A percentile compares a stretch with the other conserved stretches of the same genome.
These are phyloP conservation scores for Mediolabrus comicus DNA, from an alignment of 108 stramenopile species.

Conservation along the genomic window DNA sequence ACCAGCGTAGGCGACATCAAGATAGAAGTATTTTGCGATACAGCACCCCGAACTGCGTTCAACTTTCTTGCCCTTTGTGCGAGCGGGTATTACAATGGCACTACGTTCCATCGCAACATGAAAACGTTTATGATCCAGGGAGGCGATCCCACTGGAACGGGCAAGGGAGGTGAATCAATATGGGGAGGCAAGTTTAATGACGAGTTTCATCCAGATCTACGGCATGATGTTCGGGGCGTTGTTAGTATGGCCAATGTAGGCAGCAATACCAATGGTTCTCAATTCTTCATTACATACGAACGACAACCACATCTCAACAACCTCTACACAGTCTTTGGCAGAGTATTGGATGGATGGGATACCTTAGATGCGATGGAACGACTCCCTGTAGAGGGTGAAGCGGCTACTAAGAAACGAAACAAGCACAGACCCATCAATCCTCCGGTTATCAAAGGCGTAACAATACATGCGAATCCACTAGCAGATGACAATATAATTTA, in stretches of 20 bases:
- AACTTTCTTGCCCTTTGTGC: constrained; percentile 92
- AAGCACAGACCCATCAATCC: constrained; percentile 89
- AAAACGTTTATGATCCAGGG: constrained; percentile 96
- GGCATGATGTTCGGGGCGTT: constrained; percentile 88
- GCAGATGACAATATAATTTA: constrained; percentile 87
- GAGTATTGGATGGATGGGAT: constrained; percentile 93
- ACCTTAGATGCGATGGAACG: constrained; percentile 94
- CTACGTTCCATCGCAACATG: constrained; percentile 93
- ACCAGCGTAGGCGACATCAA: constrained; percentile 93
- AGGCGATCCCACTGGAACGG: constrained; percentile 94
- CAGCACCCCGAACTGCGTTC: constrained; percentile 86
- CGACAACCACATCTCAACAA: constrained; percentile 95
- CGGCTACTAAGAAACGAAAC: constrained; percentile 71
- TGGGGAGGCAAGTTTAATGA: constrained; percentile 96
- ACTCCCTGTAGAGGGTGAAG: constrained; percentile 76
- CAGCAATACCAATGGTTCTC: constrained; percentile 79
- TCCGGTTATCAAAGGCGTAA: constrained; percentile 81
- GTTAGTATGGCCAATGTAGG: constrained; percentile 95
- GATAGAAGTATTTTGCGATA: constrained; percentile 96
- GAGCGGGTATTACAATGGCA: constrained; percentile 89
- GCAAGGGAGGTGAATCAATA: constrained; percentile 91
- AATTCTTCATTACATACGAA: constrained; percentile 96
- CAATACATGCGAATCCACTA: constrained; percentile 97
- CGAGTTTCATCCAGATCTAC: constrained; percentile 91
- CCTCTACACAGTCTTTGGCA: constrained; percentile 94